Base-by-base conservation (phyloP, 2,329 filamentous ascomycete genomes). In the Arachnomyces sp. region DNA sequence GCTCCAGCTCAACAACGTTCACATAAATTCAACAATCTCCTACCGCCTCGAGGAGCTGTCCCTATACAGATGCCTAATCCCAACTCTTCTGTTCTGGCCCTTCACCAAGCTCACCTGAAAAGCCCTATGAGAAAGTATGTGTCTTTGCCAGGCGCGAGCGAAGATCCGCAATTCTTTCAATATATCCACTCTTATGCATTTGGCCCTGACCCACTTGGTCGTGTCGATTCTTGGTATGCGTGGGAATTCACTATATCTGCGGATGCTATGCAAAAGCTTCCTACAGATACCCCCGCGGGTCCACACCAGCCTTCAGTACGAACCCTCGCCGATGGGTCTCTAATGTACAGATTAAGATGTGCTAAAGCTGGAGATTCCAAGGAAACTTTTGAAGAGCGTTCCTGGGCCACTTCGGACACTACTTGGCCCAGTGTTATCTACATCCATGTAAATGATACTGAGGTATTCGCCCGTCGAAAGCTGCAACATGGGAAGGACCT, bases 401-500 rank as follows among this genome's bases (percentile, higher is more conserved):
- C 66, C 1, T 94, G 87, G 86, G 67, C 74, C 4, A 67, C 71
- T 1, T 59, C 68, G n/a, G 74, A 82, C 28, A 82, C 75, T 4
- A 55, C 60, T 15, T 95, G 87, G 88, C 85, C 87, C 0, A 67
- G 73, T 28, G 73, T 76, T 37, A 68, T 87, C 0, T 85, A 81
- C 45, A 70, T 90, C 44, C 68, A 73, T 12, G 59, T 93, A 44
- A 94, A 94, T 50, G 67, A 60, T 0, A 54, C 62, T 1, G 66
- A 77, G 8, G 57, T 86, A 12, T 65, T 69, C 16, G 58, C 77
- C 7, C 75, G 82, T 31, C 75, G 82, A 18, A 86, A 84, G 51
- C 59, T 76, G 1, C 81, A 92, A 45, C 75, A 89, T 53, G 81
- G 80, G 8, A 84, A 81, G 49, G 84, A 93, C 50, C 60, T 87